Conservation (phyloP, 108 stramenopile species). For the Pseudonitzschia pungens region DNA sequence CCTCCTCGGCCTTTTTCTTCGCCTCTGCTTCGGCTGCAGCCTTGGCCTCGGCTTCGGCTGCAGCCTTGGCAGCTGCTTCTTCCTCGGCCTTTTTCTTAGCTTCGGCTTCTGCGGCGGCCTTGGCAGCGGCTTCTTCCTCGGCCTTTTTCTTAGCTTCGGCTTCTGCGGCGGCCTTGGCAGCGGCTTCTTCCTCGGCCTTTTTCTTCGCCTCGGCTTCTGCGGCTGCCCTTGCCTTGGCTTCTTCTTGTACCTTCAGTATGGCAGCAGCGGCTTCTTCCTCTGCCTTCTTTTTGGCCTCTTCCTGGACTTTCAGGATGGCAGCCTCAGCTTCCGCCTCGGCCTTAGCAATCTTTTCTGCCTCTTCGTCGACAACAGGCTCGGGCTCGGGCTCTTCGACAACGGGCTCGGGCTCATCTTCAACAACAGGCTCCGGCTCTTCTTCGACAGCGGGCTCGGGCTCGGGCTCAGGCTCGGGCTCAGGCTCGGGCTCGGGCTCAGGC, state of each 20-base stretch:
- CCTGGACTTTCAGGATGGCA: background rate
- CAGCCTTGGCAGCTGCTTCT: background rate
- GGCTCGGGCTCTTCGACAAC: background rate
- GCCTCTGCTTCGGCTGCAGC: background rate
- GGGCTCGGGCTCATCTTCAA: background rate
- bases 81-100: background rate
- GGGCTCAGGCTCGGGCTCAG: background rate
- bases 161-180: background rate
- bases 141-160: background rate
- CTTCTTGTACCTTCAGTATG: background rate
- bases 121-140: too few species aligned
- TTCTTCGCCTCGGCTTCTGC: background rate
- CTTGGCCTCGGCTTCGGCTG: background rate
- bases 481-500: background rate
- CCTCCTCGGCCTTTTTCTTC: background rate
- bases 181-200: background rate
- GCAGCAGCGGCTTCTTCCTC: background rate
- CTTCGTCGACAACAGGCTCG: background rate
- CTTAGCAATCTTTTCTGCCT: background rate
- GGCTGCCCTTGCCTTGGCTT: background rate
- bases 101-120: background rate
- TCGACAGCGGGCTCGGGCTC: background rate
- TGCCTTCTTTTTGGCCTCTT: background rate
- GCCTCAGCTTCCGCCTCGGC: conserved; percentile 1
- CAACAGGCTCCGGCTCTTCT: conserved; percentile 1